Evolutionary conservation across 441 rosid species (phyloP).

Genomic region (Sinapis alba): DNA sequence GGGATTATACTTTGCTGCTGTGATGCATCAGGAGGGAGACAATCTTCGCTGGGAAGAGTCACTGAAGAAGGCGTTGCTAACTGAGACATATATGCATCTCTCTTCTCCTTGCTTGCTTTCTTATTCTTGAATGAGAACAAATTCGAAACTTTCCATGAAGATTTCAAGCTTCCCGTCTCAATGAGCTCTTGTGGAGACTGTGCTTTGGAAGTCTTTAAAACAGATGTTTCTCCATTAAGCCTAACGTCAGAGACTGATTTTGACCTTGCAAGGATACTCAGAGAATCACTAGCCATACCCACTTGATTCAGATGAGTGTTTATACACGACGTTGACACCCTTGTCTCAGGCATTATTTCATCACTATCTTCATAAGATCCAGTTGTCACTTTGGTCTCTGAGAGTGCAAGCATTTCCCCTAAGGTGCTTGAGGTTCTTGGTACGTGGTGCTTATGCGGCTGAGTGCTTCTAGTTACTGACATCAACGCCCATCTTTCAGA

Average conservation of each 20-base stretch:
- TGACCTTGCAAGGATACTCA: slow-evolving; percentile 69
- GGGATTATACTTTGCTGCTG: slow-evolving; percentile 46
- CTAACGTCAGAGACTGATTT: slow-evolving; percentile 66
- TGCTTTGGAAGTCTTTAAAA: slow-evolving; percentile 44
- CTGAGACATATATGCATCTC: slow-evolving; percentile 43
- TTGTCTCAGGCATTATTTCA: slow-evolving; percentile 46
- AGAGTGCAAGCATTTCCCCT: slow-evolving; percentile 97
- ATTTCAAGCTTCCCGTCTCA: slow-evolving; percentile 58
- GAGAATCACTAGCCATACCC: slow-evolving; percentile 47
- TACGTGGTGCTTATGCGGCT: slow-evolving; percentile 54
- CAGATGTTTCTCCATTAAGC: slow-evolving; percentile 49
- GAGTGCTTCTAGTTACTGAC: slow-evolving; percentile 59
- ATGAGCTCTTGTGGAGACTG: slow-evolving; percentile 52
- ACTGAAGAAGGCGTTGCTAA: slow-evolving; percentile 36
- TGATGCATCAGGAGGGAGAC: slow-evolving; percentile 39
- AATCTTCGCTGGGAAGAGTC: slow-evolving; percentile 14
- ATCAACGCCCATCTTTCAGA: slow-evolving; percentile 98
- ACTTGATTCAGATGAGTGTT: slow-evolving; percentile 46
- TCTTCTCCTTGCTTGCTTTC: slow-evolving; percentile 62
- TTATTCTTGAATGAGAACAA: slow-evolving; percentile 77
- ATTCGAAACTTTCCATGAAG: slow-evolving; percentile 82
- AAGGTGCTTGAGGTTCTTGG: slow-evolving; percentile 83
- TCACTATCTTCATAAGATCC: slow-evolving; percentile 43
- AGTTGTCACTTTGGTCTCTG: slow-evolving; percentile 57
- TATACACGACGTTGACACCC: slow-evolving; percentile 62